phyloP scores from a whole-genome alignment of 805 yeast species.

The Cyberlindnera euphorbiiphila region DNA sequence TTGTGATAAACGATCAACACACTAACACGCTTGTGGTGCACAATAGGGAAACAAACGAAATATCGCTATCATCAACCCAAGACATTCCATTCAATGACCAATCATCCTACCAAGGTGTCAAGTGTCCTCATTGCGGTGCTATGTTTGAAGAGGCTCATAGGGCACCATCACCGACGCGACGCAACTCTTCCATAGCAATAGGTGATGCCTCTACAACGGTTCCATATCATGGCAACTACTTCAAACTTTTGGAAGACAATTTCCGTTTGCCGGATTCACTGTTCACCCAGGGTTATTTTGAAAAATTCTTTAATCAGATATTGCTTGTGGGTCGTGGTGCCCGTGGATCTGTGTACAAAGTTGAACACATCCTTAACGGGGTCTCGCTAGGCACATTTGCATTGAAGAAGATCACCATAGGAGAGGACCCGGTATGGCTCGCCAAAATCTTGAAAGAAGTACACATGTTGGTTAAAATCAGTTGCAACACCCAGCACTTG shows the following conservation, averaged over 20 bases:
- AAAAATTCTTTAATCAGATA: constrained; percentile 61
- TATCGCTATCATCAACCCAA: constrained; percentile 11
- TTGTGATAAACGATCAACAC: constrained; percentile 16
- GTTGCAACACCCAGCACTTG: constrained; percentile 52
- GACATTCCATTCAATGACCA: neutral
- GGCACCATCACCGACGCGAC: constrained; percentile 1
- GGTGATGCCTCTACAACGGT: neutral
- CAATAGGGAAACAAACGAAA: constrained; percentile 17
- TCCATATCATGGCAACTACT: constrained; percentile 17
- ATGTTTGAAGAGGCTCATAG: constrained; percentile 2
- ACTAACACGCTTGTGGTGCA: constrained; percentile 13
- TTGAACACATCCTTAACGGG: constrained; percentile 73
- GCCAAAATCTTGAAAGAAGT: constrained; percentile 75
- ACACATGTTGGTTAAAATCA: constrained; percentile 51
- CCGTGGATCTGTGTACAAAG: constrained; percentile 79
- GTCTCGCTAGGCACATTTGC: constrained; percentile 77
- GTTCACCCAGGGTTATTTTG: constrained; percentile 80
- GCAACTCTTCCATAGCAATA: constrained; percentile 1
- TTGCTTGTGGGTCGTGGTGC: constrained; percentile 76
- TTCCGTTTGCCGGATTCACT: constrained; percentile 44
- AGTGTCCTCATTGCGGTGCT: constrained; percentile 20
- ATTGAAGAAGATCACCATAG: constrained; percentile 79
- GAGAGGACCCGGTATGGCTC: constrained; percentile 67
- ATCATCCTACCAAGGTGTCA: neutral
- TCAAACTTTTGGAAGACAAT: constrained; percentile 21